Evolutionary conservation across 805 yeast genomes (phyloP), one percentile per base, ranked within the genome.

Genomic region (Spathaspora hagerdaliae): DNA sequence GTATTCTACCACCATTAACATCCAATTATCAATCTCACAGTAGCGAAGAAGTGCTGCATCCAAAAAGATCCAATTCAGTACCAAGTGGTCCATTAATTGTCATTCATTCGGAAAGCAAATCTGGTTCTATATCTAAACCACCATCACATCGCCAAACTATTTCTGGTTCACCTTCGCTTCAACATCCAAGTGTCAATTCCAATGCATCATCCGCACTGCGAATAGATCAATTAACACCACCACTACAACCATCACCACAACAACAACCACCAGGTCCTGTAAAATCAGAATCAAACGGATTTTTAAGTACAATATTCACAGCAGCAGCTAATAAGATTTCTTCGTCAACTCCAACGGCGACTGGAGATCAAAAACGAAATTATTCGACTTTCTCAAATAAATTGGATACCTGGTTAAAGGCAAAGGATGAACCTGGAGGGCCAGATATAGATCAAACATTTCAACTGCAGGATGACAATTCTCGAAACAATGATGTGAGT

Each of bases 221-320:
- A 36, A 14, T 12, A 36, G 12, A n/a, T 8, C 11, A 14, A 14
- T 9, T 11, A 9, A 3, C 36, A n/a, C 5, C 8, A 13, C 36
- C 2, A 7, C 36, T 5, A 33, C 13, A 19, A n/a, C 14, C 36
- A 33, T n/a, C 15, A 33, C 5, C 19, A 7, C 14, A 14, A 6
- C 42, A 14, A 6, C 33, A 11, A 27, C 43, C 13, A 42, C 13
- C 27, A 19, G 27, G 35, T 10, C 33, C 38, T 26, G 10, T 31
- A 10, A 43, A 43, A 27, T 46, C 54, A 10, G 52, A 49, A 24
- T 42, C 52, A 6, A 49, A 51, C 39, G 78, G 81, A 2, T 50
- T 78, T 11, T 52, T 78, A 1, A 70, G 77, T 1, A 58, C 79
- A 1, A 54, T 78, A 15, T 47, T 77, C 36, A 64, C 70, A 13